Percentiles rank a stretch among this genome's conserved stretches.
Evolutionary conservation across 2,329 filamentous ascomycete species (phyloP).

Genomic region (Fusarium continuum): DNA sequence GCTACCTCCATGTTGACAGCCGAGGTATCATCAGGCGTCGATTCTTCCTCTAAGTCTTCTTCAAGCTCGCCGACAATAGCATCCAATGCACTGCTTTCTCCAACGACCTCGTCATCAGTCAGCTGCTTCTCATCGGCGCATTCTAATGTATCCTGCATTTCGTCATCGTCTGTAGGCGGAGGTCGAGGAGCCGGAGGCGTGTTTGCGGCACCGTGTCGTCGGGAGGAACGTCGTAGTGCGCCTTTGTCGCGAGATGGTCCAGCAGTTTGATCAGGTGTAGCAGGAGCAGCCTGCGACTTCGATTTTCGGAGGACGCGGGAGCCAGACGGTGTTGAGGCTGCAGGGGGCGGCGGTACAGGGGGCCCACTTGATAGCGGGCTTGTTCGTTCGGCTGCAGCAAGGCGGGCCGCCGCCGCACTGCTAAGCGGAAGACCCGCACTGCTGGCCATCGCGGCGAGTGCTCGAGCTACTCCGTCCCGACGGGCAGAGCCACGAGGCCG

Average conservation of each 20-base stretch:
- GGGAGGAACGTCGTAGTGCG: slow-evolving; percentile 68
- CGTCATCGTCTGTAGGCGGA: slow-evolving; percentile 67
- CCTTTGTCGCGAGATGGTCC: slow-evolving; percentile 66
- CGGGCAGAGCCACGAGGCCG: slow-evolving; percentile 65
- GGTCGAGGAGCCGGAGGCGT: slow-evolving; percentile 60
- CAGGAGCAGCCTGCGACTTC: slow-evolving; percentile 59
- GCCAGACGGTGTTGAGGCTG: slow-evolving; percentile 52
- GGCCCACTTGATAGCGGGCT: slow-evolving; percentile 49
- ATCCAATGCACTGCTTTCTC: slow-evolving; percentile 75
- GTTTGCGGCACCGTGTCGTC: slow-evolving; percentile 66
- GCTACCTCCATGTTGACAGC: slow-evolving; percentile 93
- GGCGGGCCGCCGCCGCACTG: slow-evolving; percentile 55
- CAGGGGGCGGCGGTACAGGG: slow-evolving; percentile 50
- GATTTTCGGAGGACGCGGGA: slow-evolving; percentile 57
- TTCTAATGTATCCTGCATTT: slow-evolving; percentile 77
- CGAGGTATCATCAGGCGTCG: slow-evolving; percentile 73
- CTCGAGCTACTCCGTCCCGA: slow-evolving; percentile 71
- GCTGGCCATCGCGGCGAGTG: slow-evolving; percentile 80
- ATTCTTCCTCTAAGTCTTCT: slow-evolving; percentile 78
- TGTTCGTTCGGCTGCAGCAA: slow-evolving; percentile 54
- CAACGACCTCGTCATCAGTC: slow-evolving; percentile 74
- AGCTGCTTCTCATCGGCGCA: slow-evolving; percentile 92
- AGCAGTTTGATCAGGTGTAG: slow-evolving; percentile 56
- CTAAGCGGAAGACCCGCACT: slow-evolving; percentile 69
- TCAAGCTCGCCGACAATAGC: slow-evolving; percentile 92